A percentile compares a stretch with the other conserved stretches of the same genome.
These are phyloP conservation scores for Bruguiera gymnorhiza DNA, from an alignment of 345 rosid genomes.

Conservation along the genomic window DNA sequence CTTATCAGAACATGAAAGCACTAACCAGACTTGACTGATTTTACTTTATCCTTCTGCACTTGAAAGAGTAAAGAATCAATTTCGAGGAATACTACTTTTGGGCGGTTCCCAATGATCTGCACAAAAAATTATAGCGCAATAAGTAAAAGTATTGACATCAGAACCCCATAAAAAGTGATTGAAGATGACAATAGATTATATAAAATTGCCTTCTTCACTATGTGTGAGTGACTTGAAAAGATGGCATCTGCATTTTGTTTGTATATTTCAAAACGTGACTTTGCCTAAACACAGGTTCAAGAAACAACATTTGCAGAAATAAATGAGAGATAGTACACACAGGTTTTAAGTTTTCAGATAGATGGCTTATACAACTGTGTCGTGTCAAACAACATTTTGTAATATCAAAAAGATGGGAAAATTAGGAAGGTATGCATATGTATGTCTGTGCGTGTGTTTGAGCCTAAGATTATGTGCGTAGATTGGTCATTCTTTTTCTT, in stretches of 20 bases:
- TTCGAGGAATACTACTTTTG: constrained; percentile 58
- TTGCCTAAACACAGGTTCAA: constrained; percentile 43
- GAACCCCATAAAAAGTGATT: background rate
- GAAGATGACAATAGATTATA: background rate
- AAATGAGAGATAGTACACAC: background rate
- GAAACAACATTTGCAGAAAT: background rate
- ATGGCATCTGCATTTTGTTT: constrained; percentile 68
- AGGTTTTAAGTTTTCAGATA: background rate
- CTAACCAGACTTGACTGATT: constrained; percentile 34
- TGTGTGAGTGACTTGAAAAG: constrained; percentile 51
- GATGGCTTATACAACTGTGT: background rate
- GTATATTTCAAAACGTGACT: constrained; percentile 72
- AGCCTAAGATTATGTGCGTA: background rate
- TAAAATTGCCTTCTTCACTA: constrained; percentile 52
- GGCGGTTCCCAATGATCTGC: constrained; percentile 77
- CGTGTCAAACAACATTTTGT: no score
- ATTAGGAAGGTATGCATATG: background rate
- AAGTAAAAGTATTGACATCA: constrained; percentile 3
- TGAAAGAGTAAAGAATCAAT: constrained; percentile 54
- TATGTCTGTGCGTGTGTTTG: background rate
- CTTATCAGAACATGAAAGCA: constrained; percentile 18
- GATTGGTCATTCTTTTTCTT: constrained; percentile 51
- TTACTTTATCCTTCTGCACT: constrained; percentile 38
- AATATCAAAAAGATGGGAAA: background rate
- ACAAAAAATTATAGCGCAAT: constrained; percentile 9